Conservation (phyloP, 495 filamentous ascomycete species). For the Elaphomyces granulatus region DNA sequence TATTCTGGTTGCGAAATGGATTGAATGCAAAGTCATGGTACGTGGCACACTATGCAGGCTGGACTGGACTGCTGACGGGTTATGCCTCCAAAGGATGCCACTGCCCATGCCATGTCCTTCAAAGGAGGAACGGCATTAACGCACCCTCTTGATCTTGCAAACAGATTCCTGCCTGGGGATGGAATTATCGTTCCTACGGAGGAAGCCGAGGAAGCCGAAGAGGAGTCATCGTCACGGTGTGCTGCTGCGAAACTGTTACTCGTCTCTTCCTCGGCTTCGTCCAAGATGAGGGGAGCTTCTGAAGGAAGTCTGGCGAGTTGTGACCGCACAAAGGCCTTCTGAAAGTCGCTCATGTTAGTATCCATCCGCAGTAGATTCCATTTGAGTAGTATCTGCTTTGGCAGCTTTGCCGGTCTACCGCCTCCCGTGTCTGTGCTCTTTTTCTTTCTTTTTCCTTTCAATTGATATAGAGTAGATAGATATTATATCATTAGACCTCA, state of each 20-base stretch:
- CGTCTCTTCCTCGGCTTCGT: constrained; percentile 35
- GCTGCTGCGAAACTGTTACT: constrained; percentile 18
- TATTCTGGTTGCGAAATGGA: no score
- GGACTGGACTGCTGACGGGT: no score
- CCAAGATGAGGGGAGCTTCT: constrained; percentile 34
- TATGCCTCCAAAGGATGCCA: no score
- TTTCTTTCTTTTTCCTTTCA: no score
- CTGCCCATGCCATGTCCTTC: not conserved
- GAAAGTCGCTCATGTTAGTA: constrained; percentile 65
- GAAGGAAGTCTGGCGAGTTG: constrained; percentile 53
- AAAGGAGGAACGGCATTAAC: constrained; percentile 14
- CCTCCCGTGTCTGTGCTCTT: no score
- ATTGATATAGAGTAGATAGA: no score
- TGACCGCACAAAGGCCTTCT: constrained; percentile 68
- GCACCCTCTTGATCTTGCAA: constrained; percentile 53
- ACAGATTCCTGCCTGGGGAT: constrained; percentile 55
- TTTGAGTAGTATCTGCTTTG: no score
- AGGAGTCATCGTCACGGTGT: constrained; percentile 53
- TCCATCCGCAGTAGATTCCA: no score
- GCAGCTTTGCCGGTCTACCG: no score
- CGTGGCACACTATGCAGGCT: no score
- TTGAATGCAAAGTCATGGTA: no score
- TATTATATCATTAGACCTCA: no score
- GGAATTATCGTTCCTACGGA: constrained; percentile 84
- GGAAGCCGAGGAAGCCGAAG: constrained; percentile 60